phyloP scores from a whole-genome alignment of 148 eudicot species.

The Suaeda aralocaspica region DNA sequence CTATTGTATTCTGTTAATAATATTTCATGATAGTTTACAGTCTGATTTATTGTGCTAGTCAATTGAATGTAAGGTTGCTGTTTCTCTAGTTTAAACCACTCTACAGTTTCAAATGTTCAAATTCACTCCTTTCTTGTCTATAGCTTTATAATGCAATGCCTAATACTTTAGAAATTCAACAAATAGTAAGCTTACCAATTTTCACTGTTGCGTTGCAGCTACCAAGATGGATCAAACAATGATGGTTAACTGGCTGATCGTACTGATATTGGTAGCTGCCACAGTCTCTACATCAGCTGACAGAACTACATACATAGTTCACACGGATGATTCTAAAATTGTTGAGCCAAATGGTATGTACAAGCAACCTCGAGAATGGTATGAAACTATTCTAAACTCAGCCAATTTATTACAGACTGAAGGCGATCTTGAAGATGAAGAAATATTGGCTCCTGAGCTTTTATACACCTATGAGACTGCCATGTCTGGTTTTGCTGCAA shows the following conservation, averaged over 20 bases:
- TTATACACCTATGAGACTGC: constrained; percentile 55
- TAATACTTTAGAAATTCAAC: not conserved
- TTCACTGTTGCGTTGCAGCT: constrained; percentile 20
- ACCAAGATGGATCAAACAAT: constrained; percentile 27
- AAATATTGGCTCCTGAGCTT: constrained; percentile 41
- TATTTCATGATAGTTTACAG: not conserved
- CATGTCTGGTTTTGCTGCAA: constrained; percentile 62
- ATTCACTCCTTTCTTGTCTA: not conserved
- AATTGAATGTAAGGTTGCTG: not conserved
- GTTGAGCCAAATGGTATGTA: constrained; percentile 24
- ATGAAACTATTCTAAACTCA: constrained; percentile 29
- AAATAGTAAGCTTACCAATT: not conserved
- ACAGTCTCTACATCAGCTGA: constrained; percentile 29
- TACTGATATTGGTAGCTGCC: constrained; percentile 20
- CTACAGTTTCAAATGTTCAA: constrained; percentile 5
- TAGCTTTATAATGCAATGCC: not conserved
- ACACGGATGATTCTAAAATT: constrained; percentile 48
- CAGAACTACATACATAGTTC: constrained; percentile 44
- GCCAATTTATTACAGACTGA: constrained; percentile 9
- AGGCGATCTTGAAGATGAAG: constrained; percentile 28
- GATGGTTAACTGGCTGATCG: constrained; percentile 20
- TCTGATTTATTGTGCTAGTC: not conserved
- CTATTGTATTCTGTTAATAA: not conserved
- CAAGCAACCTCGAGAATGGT: constrained; percentile 31
- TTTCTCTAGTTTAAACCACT: not conserved